Evolutionary conservation across 2,329 filamentous ascomycete species (phyloP).

Genomic region (Penicillium capsulatum): DNA sequence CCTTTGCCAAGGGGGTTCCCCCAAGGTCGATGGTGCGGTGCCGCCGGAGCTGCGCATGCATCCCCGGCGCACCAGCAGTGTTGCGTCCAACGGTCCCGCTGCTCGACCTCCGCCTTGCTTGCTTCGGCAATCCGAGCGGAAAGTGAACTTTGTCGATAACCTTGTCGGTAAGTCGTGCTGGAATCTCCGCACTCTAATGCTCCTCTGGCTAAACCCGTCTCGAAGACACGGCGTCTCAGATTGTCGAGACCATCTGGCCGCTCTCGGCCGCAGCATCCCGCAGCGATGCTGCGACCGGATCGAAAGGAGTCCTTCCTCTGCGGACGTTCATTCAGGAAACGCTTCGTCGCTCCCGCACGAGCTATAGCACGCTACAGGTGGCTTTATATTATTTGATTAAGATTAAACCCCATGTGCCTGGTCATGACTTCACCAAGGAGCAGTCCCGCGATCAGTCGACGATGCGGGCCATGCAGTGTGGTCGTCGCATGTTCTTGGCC

Average conservation of each 20-base stretch:
- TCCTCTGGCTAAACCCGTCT: constrained; percentile 24
- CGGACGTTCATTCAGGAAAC: constrained; percentile 98
- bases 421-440: constrained; percentile 79
- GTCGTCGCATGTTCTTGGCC: constrained; percentile 93
- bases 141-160: constrained; percentile 91
- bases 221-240: constrained; percentile 91
- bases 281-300: constrained; percentile 60
- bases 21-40: constrained; percentile 35
- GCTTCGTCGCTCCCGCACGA: constrained; percentile 86
- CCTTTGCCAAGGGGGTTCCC: constrained; percentile 25
- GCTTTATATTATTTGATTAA: constrained; percentile 93
- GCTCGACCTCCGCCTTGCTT: constrained; percentile 67
- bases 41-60: constrained; percentile 45
- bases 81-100: constrained; percentile 46
- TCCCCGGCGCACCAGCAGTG: constrained; percentile 52
- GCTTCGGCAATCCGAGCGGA: constrained; percentile 82
- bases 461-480: constrained; percentile 82
- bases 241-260: constrained; percentile 96
- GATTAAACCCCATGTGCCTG: constrained; percentile 84
- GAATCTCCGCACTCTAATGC: constrained; percentile 33
- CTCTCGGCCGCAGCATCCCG: constrained; percentile 75
- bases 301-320: constrained; percentile 77
- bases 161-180: constrained; percentile 79
- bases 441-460: constrained; percentile 69
- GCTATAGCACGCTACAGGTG: constrained; percentile 95